Evolutionary conservation across 257 asterid genomes (phyloP), one percentile per base, ranked within the genome.

Genomic region (Linaria vulgaris): DNA sequence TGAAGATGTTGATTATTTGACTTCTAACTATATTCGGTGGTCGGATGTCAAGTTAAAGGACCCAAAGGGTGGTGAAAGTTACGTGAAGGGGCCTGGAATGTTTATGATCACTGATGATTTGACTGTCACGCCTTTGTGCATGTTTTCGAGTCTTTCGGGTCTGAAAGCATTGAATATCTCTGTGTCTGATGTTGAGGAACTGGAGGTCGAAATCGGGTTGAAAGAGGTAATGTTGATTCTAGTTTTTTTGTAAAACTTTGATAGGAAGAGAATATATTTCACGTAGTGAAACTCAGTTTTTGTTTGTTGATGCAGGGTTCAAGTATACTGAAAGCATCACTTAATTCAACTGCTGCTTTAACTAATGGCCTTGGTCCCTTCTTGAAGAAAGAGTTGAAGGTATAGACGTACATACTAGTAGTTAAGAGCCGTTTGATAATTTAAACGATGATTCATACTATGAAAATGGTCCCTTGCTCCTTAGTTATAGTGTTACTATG

Each of bases 251-350:
- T 44, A 44, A 15, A 8, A 46, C 12, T 12, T 41, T 17, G 14
- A 17, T 31, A 20, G 24, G 19, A 9, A 34, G 11, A 37, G 23
- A 25, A 0, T 5, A 44, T 8, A 37, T 8, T 15, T 13, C 17
- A 51, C 19, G n/a, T 17, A 21, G 34, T 31, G 23, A 44, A 6
- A 9, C 52, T 14, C 12, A 4, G 30, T 66, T 14, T 49, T 7
- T 62, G 63, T 62, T 70, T 62, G 63, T 62, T 70, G 37, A 6
- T 63, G 72, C 69, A 71, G 77, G 71, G 25, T 16, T 57, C 50
- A 14, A 48, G 71, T 17, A 68, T 74, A 31, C 19, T 76, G 55
- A 64, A 23, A 59, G 69, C 79, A 1, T 44, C 79, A 19, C 67
- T 69, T 21, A 59, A 45, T 0, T 68, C 79, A 0, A 51, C 44